These are phyloP conservation scores for Elsinoe arachidis DNA, from an alignment of 2,329 filamentous ascomycete genomes.

Conservation along the genomic window DNA sequence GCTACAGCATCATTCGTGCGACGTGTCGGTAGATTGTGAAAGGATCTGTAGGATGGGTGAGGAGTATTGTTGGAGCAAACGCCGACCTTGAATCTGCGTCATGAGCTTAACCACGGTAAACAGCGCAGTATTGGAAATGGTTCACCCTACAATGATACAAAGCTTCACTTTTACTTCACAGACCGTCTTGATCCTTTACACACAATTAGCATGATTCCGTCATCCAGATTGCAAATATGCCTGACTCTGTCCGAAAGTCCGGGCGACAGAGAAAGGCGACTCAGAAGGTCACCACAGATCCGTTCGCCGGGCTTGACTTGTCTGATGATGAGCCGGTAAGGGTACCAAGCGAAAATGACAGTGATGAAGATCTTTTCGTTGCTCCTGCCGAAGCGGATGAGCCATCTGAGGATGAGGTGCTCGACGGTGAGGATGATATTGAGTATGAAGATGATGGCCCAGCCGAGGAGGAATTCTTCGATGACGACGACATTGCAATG, in stretches of 20 bases:
- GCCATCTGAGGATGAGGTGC: background rate
- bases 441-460: slow-evolving; percentile 23
- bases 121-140: background rate
- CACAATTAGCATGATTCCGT: background rate
- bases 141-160: background rate
- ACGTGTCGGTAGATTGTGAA: too few relatives aligned
- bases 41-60: too few relatives aligned
- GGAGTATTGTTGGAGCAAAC: background rate
- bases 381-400: background rate
- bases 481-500: slow-evolving; percentile 15
- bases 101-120: background rate
- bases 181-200: background rate
- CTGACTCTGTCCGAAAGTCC: slow-evolving; percentile 3
- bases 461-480: slow-evolving; percentile 27
- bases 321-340: slow-evolving; percentile 1
- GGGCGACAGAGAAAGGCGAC: slow-evolving; percentile 4
- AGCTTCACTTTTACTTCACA: background rate
- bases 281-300: background rate
- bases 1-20: too few relatives aligned
- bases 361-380: background rate
- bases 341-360: background rate
- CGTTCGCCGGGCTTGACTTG: slow-evolving; percentile 1
- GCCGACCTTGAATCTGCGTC: background rate
- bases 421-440: slow-evolving; percentile 25
- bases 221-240: background rate